Evolutionary conservation across 1,139 yeast species (phyloP).

Genomic region (Lodderomyces margitis): DNA sequence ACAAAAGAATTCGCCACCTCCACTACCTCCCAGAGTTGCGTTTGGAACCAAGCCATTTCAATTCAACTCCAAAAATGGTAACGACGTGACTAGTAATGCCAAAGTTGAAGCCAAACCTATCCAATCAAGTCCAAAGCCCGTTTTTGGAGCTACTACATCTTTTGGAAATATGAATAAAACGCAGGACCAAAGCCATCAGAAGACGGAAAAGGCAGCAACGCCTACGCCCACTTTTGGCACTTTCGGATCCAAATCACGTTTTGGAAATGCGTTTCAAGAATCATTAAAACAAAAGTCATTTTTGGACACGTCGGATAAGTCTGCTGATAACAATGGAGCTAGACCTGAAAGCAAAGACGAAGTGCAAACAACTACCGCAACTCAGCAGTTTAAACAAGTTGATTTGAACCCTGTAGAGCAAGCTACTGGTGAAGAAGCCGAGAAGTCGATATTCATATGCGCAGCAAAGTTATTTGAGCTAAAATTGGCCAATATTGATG

Average conservation of each 20-base stretch:
- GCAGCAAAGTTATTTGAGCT: slow-evolving; percentile 80
- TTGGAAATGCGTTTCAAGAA: slow-evolving; percentile 56
- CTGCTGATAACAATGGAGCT: not conserved
- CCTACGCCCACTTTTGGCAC: slow-evolving; percentile 10
- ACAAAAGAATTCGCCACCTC: slow-evolving; percentile 1
- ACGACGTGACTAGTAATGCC: not conserved
- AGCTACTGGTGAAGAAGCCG: slow-evolving; percentile 90
- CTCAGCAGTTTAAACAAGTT: slow-evolving; percentile 48
- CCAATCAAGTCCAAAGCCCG: slow-evolving; percentile 23
- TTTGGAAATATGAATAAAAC: slow-evolving; percentile 44
- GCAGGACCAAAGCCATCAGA: slow-evolving; percentile 4
- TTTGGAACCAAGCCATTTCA: not conserved
- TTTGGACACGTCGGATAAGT: slow-evolving; percentile 32
- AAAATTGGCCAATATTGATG: slow-evolving; percentile 57
- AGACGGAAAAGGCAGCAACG: slow-evolving; percentile 3
- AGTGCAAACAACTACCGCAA: slow-evolving; percentile 13
- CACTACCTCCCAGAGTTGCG: slow-evolving; percentile 1
- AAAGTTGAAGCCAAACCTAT: slow-evolving; percentile 1
- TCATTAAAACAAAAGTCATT: slow-evolving; percentile 53
- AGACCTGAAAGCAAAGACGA: not conserved
- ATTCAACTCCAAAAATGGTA: not conserved
- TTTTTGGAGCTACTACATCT: slow-evolving; percentile 48
- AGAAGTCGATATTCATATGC: slow-evolving; percentile 62
- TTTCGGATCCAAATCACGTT: slow-evolving; percentile 61
- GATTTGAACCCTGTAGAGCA: slow-evolving; percentile 51